Evolutionary conservation across 1,284 basidiomycete species (phyloP).

Genomic region (Ceratobasidium sp.): DNA sequence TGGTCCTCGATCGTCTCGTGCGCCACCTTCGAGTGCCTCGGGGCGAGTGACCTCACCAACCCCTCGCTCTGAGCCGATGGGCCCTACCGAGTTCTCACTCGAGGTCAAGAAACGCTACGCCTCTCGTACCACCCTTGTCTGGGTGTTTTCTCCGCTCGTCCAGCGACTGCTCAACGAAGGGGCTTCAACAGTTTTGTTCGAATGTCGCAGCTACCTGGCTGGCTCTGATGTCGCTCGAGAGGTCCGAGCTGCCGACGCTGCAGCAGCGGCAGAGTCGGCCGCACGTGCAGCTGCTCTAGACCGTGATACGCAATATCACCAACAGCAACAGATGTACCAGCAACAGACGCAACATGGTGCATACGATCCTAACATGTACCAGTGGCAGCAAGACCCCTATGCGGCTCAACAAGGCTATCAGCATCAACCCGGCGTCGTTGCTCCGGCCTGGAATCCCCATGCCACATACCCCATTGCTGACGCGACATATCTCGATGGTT

Average conservation of each 20-base stretch:
- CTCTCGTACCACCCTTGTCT: slow-evolving; percentile 16
- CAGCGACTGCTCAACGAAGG: slow-evolving; percentile 21
- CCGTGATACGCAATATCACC: slow-evolving; percentile 2
- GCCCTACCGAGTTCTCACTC: slow-evolving; percentile 10
- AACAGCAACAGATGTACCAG: neutral
- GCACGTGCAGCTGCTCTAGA: neutral
- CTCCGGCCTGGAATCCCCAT: slow-evolving; percentile 9
- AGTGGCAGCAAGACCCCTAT: slow-evolving; percentile 16
- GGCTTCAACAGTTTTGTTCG: slow-evolving; percentile 20
- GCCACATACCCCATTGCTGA: slow-evolving; percentile 7
- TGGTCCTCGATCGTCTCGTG: slow-evolving; percentile 16
- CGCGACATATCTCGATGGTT: neutral
- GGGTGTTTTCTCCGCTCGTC: slow-evolving; percentile 16
- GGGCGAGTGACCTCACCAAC: neutral
- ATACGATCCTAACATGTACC: slow-evolving; percentile 9
- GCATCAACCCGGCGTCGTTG: neutral
- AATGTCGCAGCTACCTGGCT: slow-evolving; percentile 17
- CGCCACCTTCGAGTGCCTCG: neutral
- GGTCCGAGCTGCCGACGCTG: slow-evolving; percentile 8
- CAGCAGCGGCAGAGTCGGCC: neutral
- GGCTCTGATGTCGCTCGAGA: slow-evolving; percentile 21
- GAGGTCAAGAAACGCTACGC: slow-evolving; percentile 35
- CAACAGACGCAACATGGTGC: neutral
- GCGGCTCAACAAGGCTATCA: neutral
- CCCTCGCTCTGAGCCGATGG: neutral